A percentile compares a stretch with the other conserved stretches of the same genome.
Evolutionary conservation across 257 asterid species (phyloP).

Genomic region (Datura wrightii): DNA sequence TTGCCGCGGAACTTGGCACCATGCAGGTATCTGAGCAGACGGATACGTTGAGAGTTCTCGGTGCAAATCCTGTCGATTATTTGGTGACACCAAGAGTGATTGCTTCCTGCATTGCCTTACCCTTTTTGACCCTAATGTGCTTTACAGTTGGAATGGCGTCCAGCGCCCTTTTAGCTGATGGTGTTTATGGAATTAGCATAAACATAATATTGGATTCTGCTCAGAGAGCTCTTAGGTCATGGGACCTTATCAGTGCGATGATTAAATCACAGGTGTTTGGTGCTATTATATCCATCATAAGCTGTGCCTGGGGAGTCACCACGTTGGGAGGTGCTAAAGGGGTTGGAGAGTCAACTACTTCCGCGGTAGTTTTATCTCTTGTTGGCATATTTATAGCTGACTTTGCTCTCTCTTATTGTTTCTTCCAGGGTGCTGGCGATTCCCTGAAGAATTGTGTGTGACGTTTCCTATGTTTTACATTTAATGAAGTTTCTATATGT

Average conservation of each 20-base stretch:
- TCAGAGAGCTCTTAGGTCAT: conserved; percentile 70
- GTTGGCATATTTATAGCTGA: conserved; percentile 91
- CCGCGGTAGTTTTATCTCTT: conserved; percentile 91
- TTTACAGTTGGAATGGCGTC: conserved; percentile 91
- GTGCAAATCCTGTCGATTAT: conserved; percentile 87
- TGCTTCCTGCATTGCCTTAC: conserved; percentile 79
- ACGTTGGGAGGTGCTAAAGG: conserved; percentile 97
- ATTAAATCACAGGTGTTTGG: conserved; percentile 87
- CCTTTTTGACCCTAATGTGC: conserved; percentile 82
- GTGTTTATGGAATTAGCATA: conserved; percentile 84
- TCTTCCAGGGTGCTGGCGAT: conserved; percentile 98
- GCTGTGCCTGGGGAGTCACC: conserved; percentile 99
- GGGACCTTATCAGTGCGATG: conserved; percentile 96
- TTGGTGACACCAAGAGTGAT: conserved; percentile 88
- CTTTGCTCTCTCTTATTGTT: conserved; percentile 80
- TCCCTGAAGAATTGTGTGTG: conserved; percentile 74
- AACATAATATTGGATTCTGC: conserved; percentile 93
- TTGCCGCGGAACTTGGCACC: conserved; percentile 94
- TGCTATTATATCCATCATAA: conserved; percentile 79
- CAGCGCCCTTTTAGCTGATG: conserved; percentile 78
- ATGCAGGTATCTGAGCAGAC: conserved; percentile 99
- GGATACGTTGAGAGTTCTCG: conserved; percentile 90
- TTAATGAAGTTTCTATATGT: conserved; percentile 21
- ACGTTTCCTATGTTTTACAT: conserved; percentile 27
- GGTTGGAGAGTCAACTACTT: conserved; percentile 94